Percentiles rank a stretch among this genome's conserved stretches.
Conservation (phyloP, 2,329 filamentous ascomycete genomes). For the Coleophoma crateriformis region DNA sequence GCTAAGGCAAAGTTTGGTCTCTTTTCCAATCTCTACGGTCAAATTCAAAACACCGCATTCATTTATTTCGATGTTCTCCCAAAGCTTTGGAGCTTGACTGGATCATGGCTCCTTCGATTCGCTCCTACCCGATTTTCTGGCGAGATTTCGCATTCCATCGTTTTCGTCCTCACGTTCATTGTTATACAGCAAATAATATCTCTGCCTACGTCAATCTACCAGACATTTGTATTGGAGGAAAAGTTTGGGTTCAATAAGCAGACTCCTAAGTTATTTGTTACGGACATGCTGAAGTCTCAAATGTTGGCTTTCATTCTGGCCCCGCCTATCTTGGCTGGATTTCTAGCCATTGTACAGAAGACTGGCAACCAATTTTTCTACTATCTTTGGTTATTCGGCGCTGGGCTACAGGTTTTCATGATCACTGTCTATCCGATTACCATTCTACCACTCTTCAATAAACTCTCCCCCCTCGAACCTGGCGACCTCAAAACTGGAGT, state of each 20-base stretch:
- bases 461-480: conserved; percentile 84
- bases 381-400: conserved; percentile 92
- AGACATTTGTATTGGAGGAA: conserved; percentile 93
- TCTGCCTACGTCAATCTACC: conserved; percentile 80
- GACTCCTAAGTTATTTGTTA: conserved; percentile 80
- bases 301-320: conserved; percentile 74
- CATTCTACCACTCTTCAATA: conserved; percentile 96
- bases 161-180: conserved; percentile 86
- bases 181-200: conserved; percentile 74
- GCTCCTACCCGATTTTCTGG: conserved; percentile 76
- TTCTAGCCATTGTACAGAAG: conserved; percentile 89
- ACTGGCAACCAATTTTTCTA: conserved; percentile 96
- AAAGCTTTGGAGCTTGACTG: conserved; percentile 81
- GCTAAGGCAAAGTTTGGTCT: conserved; percentile 91
- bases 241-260: conserved; percentile 99
- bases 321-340: conserved; percentile 83
- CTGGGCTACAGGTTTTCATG: conserved; percentile 85
- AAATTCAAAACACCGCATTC: conserved; percentile 82
- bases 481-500: conserved; percentile 85
- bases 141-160: conserved; percentile 88
- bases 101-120: conserved; percentile 66
- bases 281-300: conserved; percentile 88
- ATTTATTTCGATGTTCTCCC: conserved; percentile 90
- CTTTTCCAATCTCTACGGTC: conserved; percentile 73
- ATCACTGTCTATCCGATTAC: conserved; percentile 95